phyloP scores from a whole-genome alignment of 2,329 filamentous ascomycete species.

The Ceratocystis ficicola region DNA sequence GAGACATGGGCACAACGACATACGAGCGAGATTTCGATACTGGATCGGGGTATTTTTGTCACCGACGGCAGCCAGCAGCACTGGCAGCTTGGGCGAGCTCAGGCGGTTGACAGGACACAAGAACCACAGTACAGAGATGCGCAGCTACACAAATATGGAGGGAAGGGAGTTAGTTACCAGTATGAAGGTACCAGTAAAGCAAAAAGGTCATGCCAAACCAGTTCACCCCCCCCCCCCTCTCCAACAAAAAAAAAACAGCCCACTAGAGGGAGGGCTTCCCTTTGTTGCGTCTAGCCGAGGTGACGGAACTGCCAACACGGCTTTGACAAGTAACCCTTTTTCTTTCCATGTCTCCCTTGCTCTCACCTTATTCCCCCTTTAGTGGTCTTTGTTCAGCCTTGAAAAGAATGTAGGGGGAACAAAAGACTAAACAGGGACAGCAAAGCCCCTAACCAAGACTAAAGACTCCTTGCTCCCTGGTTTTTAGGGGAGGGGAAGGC shows the following conservation, averaged over 20 bases:
- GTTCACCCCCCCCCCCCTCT: background rate
- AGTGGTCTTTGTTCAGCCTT: background rate
- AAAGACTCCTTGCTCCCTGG: background rate
- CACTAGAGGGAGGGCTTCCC: background rate
- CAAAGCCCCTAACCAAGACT: no score
- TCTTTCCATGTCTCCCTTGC: background rate
- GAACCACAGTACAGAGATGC: background rate
- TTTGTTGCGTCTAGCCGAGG: background rate
- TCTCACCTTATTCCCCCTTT: background rate
- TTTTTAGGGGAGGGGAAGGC: background rate
- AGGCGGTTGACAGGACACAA: no score
- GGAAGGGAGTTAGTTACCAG: background rate
- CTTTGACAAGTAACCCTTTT: background rate
- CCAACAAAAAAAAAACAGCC: background rate
- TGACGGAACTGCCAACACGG: constrained; percentile 5
- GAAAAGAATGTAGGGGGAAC: background rate
- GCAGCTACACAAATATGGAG: no score
- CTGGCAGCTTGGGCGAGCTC: no score
- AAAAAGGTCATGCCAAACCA: background rate
- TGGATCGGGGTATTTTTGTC: background rate
- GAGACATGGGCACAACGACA: background rate
- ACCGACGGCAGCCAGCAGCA: no score
- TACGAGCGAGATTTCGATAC: background rate
- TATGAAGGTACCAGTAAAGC: background rate
- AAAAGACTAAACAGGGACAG: no score